Evolutionary conservation across 768 basidiomycete species (phyloP).

Genomic region (Naganishia randhawae): DNA sequence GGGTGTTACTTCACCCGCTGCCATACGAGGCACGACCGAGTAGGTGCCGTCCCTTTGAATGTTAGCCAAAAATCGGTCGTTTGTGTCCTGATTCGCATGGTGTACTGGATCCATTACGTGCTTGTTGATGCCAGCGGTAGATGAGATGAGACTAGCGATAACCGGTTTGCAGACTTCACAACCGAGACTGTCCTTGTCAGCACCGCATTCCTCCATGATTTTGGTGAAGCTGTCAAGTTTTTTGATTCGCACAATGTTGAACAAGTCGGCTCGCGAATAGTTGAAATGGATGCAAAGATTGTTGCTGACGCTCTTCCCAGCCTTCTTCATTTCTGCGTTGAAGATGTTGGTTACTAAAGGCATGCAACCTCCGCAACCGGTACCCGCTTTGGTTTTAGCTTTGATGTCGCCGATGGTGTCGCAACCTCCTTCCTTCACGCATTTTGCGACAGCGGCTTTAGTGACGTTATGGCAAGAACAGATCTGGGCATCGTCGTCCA

Average conservation of each 20-base stretch:
- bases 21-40: slow-evolving; percentile 67
- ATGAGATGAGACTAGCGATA: slow-evolving; percentile 58
- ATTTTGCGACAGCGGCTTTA: slow-evolving; percentile 60
- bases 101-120: slow-evolving; percentile 63
- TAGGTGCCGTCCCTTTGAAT: slow-evolving; percentile 66
- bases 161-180: slow-evolving; percentile 73
- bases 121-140: slow-evolving; percentile 58
- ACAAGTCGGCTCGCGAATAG: slow-evolving; percentile 65
- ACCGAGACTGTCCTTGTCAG: slow-evolving; percentile 57
- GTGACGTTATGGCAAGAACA: slow-evolving; percentile 70
- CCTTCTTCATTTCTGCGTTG: slow-evolving; percentile 65
- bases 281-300: slow-evolving; percentile 64
- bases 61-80: slow-evolving; percentile 66
- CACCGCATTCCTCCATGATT: slow-evolving; percentile 58
- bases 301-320: slow-evolving; percentile 60
- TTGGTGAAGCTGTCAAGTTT: slow-evolving; percentile 59
- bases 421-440: slow-evolving; percentile 56
- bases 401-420: slow-evolving; percentile 60
- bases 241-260: slow-evolving; percentile 64
- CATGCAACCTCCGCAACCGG: slow-evolving; percentile 71
- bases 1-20: slow-evolving; percentile 69
- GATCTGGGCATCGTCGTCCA: slow-evolving; percentile 68
- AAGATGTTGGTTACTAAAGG: slow-evolving; percentile 57
- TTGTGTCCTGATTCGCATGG: slow-evolving; percentile 69
- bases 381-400: slow-evolving; percentile 65